phyloP scores from a whole-genome alignment of 306 rosid genomes.

The Quercus variabilis region DNA sequence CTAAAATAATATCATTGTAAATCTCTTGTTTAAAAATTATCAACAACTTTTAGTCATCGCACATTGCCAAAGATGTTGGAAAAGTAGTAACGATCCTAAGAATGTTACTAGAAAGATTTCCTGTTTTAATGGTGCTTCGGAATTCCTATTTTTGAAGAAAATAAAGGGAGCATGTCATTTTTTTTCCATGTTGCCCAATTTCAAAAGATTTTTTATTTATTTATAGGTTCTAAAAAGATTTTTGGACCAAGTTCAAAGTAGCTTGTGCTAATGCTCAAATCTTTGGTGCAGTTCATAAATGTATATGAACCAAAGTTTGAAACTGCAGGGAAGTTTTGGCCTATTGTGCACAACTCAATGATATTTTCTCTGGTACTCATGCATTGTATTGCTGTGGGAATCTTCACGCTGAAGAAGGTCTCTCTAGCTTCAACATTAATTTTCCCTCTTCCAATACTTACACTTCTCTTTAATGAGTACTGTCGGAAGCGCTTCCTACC shows the following conservation, averaged over 20 bases:
- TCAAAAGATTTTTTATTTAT: not conserved
- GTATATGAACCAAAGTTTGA: constrained; percentile 75
- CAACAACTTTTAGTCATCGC: not conserved
- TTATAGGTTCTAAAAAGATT: no score
- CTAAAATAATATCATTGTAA: not conserved
- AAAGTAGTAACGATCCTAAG: not conserved
- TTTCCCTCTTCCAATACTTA: constrained; percentile 77
- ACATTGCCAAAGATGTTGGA: not conserved
- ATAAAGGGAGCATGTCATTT: not conserved
- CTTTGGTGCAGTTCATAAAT: constrained; percentile 64
- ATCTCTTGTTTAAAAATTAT: not conserved
- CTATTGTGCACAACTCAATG: constrained; percentile 70
- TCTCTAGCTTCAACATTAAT: constrained; percentile 38
- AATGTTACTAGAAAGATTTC: not conserved
- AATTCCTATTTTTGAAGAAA: not conserved
- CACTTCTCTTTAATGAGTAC: constrained; percentile 87
- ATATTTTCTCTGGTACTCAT: constrained; percentile 87
- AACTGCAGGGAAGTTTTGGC: constrained; percentile 95
- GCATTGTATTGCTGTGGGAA: constrained; percentile 93
- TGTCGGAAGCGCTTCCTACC: constrained; percentile 96
- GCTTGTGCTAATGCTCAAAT: constrained; percentile 25
- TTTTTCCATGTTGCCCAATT: not conserved
- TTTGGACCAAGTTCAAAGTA: not conserved
- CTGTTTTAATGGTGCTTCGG: not conserved
- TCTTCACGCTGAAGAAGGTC: constrained; percentile 70